phyloP scores from a whole-genome alignment of 495 filamentous ascomycete genomes.

The Aspergillus nanangensis region DNA sequence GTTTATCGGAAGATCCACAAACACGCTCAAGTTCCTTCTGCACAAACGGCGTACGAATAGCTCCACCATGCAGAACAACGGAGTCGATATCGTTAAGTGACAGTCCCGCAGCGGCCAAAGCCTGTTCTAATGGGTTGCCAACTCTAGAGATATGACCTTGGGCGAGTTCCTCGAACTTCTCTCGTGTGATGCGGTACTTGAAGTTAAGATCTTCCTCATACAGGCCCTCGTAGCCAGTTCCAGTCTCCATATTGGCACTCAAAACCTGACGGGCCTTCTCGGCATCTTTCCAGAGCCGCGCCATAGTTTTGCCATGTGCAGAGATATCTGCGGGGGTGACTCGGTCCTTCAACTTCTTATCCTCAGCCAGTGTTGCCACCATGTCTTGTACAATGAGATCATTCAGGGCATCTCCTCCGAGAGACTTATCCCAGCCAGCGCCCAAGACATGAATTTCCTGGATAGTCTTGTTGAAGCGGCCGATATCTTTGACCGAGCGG shows the following conservation, averaged over 20 bases:
- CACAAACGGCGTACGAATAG: conserved; percentile 88
- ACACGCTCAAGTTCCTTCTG: conserved; percentile 81
- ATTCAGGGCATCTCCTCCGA: conserved; percentile 90
- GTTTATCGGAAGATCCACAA: conserved; percentile 66
- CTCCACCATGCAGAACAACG: conserved; percentile 88
- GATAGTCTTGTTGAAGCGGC: conserved; percentile 92
- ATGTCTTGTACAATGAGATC: conserved; percentile 83
- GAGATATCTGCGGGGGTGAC: conserved; percentile 57
- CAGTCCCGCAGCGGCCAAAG: conserved; percentile 68
- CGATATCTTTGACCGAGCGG: conserved; percentile 83
- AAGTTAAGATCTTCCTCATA: conserved; percentile 86
- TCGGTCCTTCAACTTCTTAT: conserved; percentile 65
- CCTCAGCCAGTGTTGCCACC: conserved; percentile 69
- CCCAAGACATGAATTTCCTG: conserved; percentile 89
- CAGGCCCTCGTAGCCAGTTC: conserved; percentile 76
- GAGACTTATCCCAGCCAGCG: conserved; percentile 78
- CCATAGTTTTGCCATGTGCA: conserved; percentile 74
- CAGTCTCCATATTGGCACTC: conserved; percentile 85
- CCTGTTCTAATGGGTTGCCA: conserved; percentile 62
- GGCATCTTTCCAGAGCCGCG: conserved; percentile 87
- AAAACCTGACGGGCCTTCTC: conserved; percentile 85
- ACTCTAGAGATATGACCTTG: conserved; percentile 64
- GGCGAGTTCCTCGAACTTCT: conserved; percentile 80
- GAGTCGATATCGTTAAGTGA: conserved; percentile 77
- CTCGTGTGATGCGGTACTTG: conserved; percentile 80